A percentile compares a stretch with the other conserved stretches of the same genome.
Evolutionary conservation across 768 basidiomycete genomes (phyloP).

Genomic region (Mycena olivaceomarginata): DNA sequence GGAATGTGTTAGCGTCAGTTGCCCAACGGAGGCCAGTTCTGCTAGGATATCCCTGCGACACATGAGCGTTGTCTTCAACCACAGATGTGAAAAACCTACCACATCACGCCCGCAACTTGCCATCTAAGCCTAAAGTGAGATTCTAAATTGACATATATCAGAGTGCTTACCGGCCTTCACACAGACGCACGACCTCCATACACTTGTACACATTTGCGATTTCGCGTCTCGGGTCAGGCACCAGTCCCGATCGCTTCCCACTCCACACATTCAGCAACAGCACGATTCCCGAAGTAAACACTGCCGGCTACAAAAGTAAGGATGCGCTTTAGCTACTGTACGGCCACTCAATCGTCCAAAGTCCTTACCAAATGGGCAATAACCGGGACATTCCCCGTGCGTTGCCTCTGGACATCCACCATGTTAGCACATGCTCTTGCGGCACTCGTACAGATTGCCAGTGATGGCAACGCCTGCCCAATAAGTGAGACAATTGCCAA

Average conservation of each 20-base stretch:
- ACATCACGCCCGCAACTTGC: neutral
- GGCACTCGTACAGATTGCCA: slow-evolving; percentile 84
- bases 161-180: slow-evolving; percentile 49
- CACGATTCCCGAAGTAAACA: slow-evolving; percentile 12
- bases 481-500: slow-evolving; percentile 25
- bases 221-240: slow-evolving; percentile 22
- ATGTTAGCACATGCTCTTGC: slow-evolving; percentile 80
- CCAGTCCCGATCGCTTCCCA: slow-evolving; percentile 24
- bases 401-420: slow-evolving; percentile 62
- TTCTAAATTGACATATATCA: slow-evolving; percentile 77
- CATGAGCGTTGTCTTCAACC: neutral
- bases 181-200: slow-evolving; percentile 26
- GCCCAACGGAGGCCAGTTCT: slow-evolving; percentile 45
- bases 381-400: neutral
- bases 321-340: neutral
- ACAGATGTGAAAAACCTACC: neutral
- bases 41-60: slow-evolving; percentile 39
- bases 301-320: neutral
- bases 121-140: neutral
- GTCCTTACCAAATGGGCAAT: slow-evolving; percentile 20
- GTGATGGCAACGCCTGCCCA: slow-evolving; percentile 62
- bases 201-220: slow-evolving; percentile 33
- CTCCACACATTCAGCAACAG: slow-evolving; percentile 29
- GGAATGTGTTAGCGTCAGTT: neutral
- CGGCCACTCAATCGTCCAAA: no score